Conservation (phyloP, 305 asterid species). For the Solanum hybrid region DNA sequence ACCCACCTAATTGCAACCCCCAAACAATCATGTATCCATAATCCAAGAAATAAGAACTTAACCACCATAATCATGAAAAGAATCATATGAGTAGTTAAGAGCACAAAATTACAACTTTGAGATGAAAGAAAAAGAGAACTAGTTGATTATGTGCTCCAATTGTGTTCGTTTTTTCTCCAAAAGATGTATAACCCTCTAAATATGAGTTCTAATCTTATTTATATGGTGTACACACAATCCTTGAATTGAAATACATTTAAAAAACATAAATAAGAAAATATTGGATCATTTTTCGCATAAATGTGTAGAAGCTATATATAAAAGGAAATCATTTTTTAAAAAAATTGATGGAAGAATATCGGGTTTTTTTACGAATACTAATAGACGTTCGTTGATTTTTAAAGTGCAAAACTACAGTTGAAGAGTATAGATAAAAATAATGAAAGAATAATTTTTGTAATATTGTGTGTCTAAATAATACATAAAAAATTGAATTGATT, state of each 20-base stretch:
- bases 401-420: not conserved
- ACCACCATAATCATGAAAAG: not conserved
- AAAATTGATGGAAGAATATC: not conserved
- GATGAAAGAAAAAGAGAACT: not conserved
- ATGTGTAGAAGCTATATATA: not conserved
- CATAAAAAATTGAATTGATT: not conserved
- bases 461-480: too few relatives aligned
- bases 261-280: too few relatives aligned
- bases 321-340: not conserved
- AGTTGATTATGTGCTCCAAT: not conserved
- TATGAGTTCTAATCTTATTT: not conserved
- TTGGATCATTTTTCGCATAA: not conserved
- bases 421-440: not conserved
- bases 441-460: not conserved
- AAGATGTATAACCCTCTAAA: not conserved
- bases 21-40: not conserved
- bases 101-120: not conserved
- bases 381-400: too few relatives aligned
- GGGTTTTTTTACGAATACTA: too few relatives aligned
- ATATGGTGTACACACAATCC: not conserved
- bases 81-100: not conserved
- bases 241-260: not conserved
- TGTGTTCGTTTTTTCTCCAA: not conserved
- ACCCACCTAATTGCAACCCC: too few relatives aligned
- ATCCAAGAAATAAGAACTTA: not conserved